Conservation (phyloP, 805 yeast species). For the Barnettozyma siamensis region DNA sequence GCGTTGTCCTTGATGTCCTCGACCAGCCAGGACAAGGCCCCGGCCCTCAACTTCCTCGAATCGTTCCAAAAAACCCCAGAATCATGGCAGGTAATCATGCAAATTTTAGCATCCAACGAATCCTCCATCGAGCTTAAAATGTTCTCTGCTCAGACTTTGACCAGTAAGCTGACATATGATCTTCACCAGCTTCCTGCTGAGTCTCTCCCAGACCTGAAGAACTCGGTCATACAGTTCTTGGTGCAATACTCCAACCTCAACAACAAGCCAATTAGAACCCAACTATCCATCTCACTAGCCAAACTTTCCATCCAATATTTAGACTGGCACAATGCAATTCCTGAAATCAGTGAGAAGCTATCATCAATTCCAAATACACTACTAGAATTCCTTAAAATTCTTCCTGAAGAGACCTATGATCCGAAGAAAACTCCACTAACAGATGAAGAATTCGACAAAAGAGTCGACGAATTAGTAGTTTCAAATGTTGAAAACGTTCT, state of each 20-base stretch:
- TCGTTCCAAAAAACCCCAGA: constrained; percentile 74
- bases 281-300: constrained; percentile 75
- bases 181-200: constrained; percentile 65
- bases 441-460: constrained; percentile 67
- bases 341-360: constrained; percentile 54
- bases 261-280: constrained; percentile 66
- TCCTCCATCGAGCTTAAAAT: constrained; percentile 53
- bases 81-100: constrained; percentile 74
- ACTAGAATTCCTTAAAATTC: constrained; percentile 73
- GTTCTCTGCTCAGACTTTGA: constrained; percentile 87
- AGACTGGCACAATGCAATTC: constrained; percentile 65
- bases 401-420: constrained; percentile 88
- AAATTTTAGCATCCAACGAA: constrained; percentile 35
- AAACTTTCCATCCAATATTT: constrained; percentile 74
- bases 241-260: constrained; percentile 37
- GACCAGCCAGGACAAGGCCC: constrained; percentile 28
- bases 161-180: constrained; percentile 82
- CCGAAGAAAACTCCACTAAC: constrained; percentile 71
- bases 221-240: constrained; percentile 56
- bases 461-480: constrained; percentile 59
- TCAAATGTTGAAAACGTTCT: constrained; percentile 66
- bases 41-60: constrained; percentile 57
- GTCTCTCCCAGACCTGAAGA: constrained; percentile 56
- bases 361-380: constrained; percentile 35
- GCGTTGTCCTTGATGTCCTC: constrained; percentile 25